Base-by-base conservation (phyloP, 2,329 filamentous ascomycete species). In the Ascochyta fabae region DNA sequence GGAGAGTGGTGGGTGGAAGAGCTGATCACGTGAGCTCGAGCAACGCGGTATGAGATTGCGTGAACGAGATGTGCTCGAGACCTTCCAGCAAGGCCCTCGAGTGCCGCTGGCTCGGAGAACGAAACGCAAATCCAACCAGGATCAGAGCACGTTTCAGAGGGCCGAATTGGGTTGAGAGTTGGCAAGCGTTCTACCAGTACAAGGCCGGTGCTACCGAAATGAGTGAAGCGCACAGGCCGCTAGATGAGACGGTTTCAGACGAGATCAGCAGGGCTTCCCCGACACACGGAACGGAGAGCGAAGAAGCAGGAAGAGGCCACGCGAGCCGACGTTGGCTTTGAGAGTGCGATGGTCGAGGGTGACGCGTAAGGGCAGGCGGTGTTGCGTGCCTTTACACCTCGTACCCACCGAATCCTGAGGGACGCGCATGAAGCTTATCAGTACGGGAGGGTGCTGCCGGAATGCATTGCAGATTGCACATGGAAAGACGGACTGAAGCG, bases 211-310 rank as follows among this genome's bases (percentile, higher is more conserved):
- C 56, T 70, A 62, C 53, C 67, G 70, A 73, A 61, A 72, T 71
- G 66, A 67, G 58, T 24, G 31, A 31, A 35, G 34, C 47, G 66
- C 65, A 65, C 62, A 56, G 58, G 49, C 56, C 53, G 53, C 48
- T 55, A 60, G 65, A 58, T 67, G 68, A 62, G 68, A 68, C 66
- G 63, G 67, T 72, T 70, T 71, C 68, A 72, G 62, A 41, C 47
- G 16, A 34, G 40, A 54, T 52, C 57, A 53, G 49, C 61, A 68
- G 56, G 64, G 62, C 52, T 62, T 60, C 60, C 64, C 68, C 61
- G 58, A 61, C 55, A 56, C 29, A 53, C 65, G 61, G 66, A 61
- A 67, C 67, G 60, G 53, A 51, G 47, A 51, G 49, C 47, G 56
- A 59, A 53, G 39, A 43, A 48, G 49, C 39, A 53, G 33, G 29